A percentile compares a stretch with the other conserved stretches of the same genome.
Evolutionary conservation across 2,329 filamentous ascomycete genomes (phyloP).

Genomic region (Claviceps digitariae): DNA sequence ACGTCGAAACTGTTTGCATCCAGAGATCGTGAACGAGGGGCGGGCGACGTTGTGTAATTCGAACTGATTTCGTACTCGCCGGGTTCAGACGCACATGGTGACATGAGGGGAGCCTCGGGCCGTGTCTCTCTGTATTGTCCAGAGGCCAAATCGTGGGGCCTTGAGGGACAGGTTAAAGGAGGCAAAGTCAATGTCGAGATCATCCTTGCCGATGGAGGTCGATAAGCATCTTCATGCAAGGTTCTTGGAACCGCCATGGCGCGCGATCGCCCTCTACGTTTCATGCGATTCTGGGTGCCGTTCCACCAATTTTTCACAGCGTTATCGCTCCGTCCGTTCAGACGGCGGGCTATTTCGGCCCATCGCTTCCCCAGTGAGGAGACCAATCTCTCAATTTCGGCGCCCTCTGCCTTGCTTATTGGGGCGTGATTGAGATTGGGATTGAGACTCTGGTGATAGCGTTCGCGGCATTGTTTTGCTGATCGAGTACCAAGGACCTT

Average conservation of each 20-base stretch:
- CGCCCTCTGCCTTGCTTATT: slow-evolving; percentile 57
- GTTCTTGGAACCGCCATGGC: too few relatives aligned
- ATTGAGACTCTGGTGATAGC: slow-evolving; percentile 89
- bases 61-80: slow-evolving; percentile 56
- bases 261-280: slow-evolving; percentile 20
- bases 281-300: slow-evolving; percentile 73
- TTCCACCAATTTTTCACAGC: slow-evolving; percentile 99
- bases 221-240: neutral
- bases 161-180: neutral
- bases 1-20: neutral
- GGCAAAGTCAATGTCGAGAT: neutral
- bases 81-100: slow-evolving; percentile 25
- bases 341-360: slow-evolving; percentile 78
- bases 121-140: slow-evolving; percentile 4
- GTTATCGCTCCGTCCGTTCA: slow-evolving; percentile 82
- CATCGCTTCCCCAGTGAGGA: slow-evolving; percentile 70
- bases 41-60: slow-evolving; percentile 47
- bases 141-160: neutral
- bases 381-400: slow-evolving; percentile 65
- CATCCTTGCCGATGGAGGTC: neutral
- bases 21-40: slow-evolving; percentile 12
- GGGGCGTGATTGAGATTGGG: slow-evolving; percentile 59
- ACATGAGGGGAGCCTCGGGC: slow-evolving; percentile 22
- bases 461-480: slow-evolving; percentile 88
- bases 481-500: slow-evolving; percentile 62